A percentile compares a stretch with the other conserved stretches of the same genome.
These are phyloP conservation scores for Exserohilum rostratum DNA, from an alignment of 2,329 filamentous ascomycete genomes.

Conservation along the genomic window DNA sequence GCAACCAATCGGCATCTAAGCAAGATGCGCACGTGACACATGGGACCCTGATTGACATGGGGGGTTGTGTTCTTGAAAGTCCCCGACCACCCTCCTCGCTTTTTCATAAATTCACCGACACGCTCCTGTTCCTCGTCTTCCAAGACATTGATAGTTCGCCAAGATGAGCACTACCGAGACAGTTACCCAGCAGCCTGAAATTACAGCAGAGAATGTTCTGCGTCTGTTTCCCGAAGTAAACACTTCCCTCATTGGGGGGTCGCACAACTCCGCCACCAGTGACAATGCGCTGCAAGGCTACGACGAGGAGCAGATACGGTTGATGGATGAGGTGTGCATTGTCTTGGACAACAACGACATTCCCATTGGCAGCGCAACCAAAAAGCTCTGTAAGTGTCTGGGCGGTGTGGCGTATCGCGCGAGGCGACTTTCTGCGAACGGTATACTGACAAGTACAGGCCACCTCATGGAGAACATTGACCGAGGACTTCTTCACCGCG, in stretches of 20 bases:
- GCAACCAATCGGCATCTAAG: too few relatives aligned
- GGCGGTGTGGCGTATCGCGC: background rate
- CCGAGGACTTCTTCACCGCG: conserved; percentile 91
- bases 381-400: conserved; percentile 83
- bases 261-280: conserved; percentile 62
- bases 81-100: conserved; percentile 10
- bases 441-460: conserved; percentile 61
- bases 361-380: conserved; percentile 94
- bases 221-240: conserved; percentile 86
- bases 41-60: conserved; percentile 10
- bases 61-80: conserved; percentile 1
- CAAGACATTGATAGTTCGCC: conserved; percentile 10
- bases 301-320: conserved; percentile 94
- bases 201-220: conserved; percentile 85
- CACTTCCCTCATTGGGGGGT: conserved; percentile 64
- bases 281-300: conserved; percentile 82
- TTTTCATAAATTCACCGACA: conserved; percentile 1
- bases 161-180: conserved; percentile 44
- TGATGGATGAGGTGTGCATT: conserved; percentile 99
- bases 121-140: conserved; percentile 6
- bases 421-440: background rate
- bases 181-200: conserved; percentile 59
- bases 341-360: conserved; percentile 90
- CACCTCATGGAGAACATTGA: conserved; percentile 99
- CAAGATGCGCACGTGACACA: background rate